Evolutionary conservation across 805 yeast species (phyloP).

Genomic region (Nakazawaea laoshanensis): DNA sequence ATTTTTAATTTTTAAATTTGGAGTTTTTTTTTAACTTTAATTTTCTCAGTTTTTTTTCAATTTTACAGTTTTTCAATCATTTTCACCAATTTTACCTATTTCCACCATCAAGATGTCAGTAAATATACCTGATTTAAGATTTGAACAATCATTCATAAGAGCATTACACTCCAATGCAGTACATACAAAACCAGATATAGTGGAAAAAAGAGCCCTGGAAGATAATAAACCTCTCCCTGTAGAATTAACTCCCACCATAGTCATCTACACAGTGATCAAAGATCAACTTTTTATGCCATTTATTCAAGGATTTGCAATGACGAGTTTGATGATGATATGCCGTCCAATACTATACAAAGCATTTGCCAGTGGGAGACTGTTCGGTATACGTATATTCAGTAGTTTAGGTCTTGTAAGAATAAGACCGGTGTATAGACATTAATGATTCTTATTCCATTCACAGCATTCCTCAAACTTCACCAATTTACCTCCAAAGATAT

Average conservation of each 20-base stretch:
- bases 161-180: slow-evolving; percentile 23
- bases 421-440: background rate
- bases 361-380: slow-evolving; percentile 15
- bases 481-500: slow-evolving; percentile 84
- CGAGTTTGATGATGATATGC: slow-evolving; percentile 25
- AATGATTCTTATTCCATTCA: slow-evolving; percentile 51
- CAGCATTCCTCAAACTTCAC: slow-evolving; percentile 74
- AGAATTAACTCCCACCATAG: slow-evolving; percentile 32
- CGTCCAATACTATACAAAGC: slow-evolving; percentile 26
- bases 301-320: slow-evolving; percentile 43
- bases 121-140: slow-evolving; percentile 55
- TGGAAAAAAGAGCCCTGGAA: slow-evolving; percentile 9
- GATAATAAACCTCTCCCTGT: slow-evolving; percentile 22
- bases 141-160: slow-evolving; percentile 50
- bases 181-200: slow-evolving; percentile 11
- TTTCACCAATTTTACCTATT: too few relatives aligned
- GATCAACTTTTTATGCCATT: slow-evolving; percentile 51
- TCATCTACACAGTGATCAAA: slow-evolving; percentile 37
- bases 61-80: too few relatives aligned
- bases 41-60: too few relatives aligned
- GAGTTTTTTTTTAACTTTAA: background rate
- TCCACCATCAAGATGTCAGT: too few relatives aligned
- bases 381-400: slow-evolving; percentile 15
- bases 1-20: background rate
- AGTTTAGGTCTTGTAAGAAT: slow-evolving; percentile 6